A percentile compares a stretch with the other conserved stretches of the same genome.
Conservation (phyloP, 2,329 filamentous ascomycete species). For the Blastomyces percursus region DNA sequence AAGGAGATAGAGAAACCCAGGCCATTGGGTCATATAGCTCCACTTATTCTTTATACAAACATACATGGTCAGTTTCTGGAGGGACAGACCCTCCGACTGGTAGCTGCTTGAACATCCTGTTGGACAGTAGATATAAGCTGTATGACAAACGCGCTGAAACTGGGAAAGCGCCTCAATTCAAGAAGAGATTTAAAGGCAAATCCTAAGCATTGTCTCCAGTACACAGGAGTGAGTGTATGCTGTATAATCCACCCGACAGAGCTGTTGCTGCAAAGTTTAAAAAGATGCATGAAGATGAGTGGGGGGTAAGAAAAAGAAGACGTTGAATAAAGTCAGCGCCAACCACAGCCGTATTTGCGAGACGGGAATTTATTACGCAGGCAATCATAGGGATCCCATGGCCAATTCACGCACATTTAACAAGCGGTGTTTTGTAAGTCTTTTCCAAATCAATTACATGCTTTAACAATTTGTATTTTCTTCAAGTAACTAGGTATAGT, state of each 20-base stretch:
- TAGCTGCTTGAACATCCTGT: slow-evolving; percentile 26
- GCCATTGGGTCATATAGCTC: neutral
- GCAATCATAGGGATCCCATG: neutral
- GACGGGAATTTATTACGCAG: neutral
- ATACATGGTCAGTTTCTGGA: slow-evolving; percentile 65
- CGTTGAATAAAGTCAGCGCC: neutral
- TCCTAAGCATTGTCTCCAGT: neutral
- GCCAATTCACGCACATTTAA: neutral
- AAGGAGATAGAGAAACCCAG: neutral
- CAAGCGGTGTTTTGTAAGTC: too few species aligned
- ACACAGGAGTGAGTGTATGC: neutral
- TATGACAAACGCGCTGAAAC: neutral
- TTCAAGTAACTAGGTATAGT: too few species aligned
- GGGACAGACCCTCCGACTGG: slow-evolving; percentile 60
- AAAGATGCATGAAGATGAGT: neutral
- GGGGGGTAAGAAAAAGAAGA: neutral
- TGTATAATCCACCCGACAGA: neutral
- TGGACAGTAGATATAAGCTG: neutral
- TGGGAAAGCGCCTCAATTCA: neutral
- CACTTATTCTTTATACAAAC: slow-evolving; percentile 22
- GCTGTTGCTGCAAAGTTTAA: neutral
- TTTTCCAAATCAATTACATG: too few species aligned
- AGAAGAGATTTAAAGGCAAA: neutral
- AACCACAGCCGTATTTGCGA: neutral
- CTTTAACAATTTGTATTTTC: too few species aligned